A percentile compares a stretch with the other conserved stretches of the same genome.
Evolutionary conservation across 148 eudicot genomes (phyloP).

Genomic region (Vaccinium myrtillus): DNA sequence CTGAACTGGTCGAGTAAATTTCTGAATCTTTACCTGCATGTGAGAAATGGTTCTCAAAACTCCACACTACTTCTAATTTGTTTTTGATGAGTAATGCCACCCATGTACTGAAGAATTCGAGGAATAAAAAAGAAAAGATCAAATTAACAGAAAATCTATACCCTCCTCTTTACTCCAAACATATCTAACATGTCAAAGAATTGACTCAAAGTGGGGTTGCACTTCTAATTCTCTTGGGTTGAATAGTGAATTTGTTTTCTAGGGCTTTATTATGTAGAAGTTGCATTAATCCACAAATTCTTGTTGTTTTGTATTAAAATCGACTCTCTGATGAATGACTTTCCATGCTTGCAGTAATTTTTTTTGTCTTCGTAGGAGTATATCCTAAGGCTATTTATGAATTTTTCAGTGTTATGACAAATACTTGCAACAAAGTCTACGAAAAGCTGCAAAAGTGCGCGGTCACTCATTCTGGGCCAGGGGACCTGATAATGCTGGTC

Average conservation of each 20-base stretch:
- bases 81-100: too few relatives aligned
- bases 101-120: too few relatives aligned
- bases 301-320: background rate
- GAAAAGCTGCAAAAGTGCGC: slow-evolving; percentile 59
- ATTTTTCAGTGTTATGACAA: slow-evolving; percentile 61
- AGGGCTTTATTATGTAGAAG: background rate
- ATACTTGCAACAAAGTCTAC: slow-evolving; percentile 52
- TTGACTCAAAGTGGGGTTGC: too few relatives aligned
- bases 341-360: background rate
- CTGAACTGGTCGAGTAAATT: background rate
- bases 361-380: background rate
- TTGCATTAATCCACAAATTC: background rate
- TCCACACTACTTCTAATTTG: background rate
- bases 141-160: too few relatives aligned
- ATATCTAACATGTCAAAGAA: too few relatives aligned
- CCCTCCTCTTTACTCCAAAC: too few relatives aligned
- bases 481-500: slow-evolving; percentile 75
- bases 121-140: too few relatives aligned
- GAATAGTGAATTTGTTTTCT: background rate
- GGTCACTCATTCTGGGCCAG: slow-evolving; percentile 66
- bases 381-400: background rate
- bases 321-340: slow-evolving; percentile 3
- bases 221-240: background rate
- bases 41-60: background rate
- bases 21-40: background rate